Conservation (phyloP, 2,329 filamentous ascomycete species). For the Penicillium capsulatum region DNA sequence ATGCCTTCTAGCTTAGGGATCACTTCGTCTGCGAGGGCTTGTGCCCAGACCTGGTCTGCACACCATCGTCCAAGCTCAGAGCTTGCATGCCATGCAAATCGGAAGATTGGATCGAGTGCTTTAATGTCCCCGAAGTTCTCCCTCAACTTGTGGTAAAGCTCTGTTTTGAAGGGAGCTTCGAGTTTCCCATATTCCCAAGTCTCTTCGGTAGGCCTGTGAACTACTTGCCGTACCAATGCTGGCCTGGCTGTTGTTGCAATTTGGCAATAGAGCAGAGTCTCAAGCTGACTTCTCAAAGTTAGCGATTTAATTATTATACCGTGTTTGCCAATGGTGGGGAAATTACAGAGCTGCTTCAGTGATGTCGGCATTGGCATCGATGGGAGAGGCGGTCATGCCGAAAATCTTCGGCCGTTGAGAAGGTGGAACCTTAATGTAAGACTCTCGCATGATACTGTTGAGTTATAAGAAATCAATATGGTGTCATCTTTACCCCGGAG, state of each 20-base stretch:
- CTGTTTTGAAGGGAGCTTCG: constrained; percentile 55
- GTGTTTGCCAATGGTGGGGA: constrained; percentile 3
- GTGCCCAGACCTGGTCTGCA: constrained; percentile 74
- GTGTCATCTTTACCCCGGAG: not conserved
- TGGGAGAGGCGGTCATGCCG: constrained; percentile 94
- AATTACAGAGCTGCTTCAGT: constrained; percentile 59
- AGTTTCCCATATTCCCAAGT: constrained; percentile 55
- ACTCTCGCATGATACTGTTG: constrained; percentile 78
- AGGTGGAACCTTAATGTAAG: constrained; percentile 58
- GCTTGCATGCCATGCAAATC: constrained; percentile 56
- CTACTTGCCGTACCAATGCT: constrained; percentile 54
- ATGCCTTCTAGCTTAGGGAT: constrained; percentile 58
- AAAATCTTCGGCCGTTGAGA: constrained; percentile 69
- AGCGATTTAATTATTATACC: not conserved
- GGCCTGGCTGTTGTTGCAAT: constrained; percentile 73
- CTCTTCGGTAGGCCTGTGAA: constrained; percentile 58
- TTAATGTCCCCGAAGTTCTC: constrained; percentile 50
- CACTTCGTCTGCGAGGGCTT: constrained; percentile 62
- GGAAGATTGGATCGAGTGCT: constrained; percentile 55
- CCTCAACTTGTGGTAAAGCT: constrained; percentile 58
- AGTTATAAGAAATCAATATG: not conserved
- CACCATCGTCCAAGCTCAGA: constrained; percentile 76
- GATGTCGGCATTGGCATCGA: constrained; percentile 76
- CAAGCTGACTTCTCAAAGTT: constrained; percentile 55
- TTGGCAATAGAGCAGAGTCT: constrained; percentile 70